These are phyloP conservation scores for Aureobasidium zeae DNA, from an alignment of 2,329 filamentous ascomycete species.

Conservation along the genomic window DNA sequence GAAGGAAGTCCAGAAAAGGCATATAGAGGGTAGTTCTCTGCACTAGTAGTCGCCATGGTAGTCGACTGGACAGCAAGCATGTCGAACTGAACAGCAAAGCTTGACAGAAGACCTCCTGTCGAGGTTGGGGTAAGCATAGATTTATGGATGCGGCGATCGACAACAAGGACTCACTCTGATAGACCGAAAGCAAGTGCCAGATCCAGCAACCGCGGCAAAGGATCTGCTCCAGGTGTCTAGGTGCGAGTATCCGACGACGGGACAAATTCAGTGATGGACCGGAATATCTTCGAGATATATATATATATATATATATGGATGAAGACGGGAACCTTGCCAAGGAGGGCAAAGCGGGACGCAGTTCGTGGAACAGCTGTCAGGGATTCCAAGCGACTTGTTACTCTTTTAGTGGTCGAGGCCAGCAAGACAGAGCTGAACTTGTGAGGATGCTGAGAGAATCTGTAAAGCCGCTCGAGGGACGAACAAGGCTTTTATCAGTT, in stretches of 20 bases:
- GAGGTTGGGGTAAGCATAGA: constrained; percentile 1
- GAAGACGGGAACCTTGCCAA: constrained; percentile 1
- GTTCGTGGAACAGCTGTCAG: constrained; percentile 7
- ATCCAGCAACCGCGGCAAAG: background rate
- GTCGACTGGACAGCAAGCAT: constrained; percentile 11
- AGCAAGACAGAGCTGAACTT: constrained; percentile 8
- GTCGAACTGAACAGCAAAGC: background rate
- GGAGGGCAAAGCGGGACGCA: constrained; percentile 5
- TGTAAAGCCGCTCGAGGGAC: constrained; percentile 2
- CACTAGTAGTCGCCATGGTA: constrained; percentile 1
- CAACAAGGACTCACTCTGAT: background rate
- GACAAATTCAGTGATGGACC: constrained; percentile 4
- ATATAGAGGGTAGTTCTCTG: constrained; percentile 8
- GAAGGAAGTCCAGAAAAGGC: constrained; percentile 3
- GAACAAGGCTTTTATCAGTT: constrained; percentile 5
- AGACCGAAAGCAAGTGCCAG: constrained; percentile 8
- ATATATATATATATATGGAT: no score
- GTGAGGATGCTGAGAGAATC: background rate
- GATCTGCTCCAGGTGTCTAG: constrained; percentile 7
- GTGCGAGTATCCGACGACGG: constrained; percentile 7
- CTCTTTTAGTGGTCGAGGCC: constrained; percentile 14
- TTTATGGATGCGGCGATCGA: constrained; percentile 1
- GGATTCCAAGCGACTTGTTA: constrained; percentile 9
- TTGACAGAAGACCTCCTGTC: background rate
- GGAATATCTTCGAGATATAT: constrained; percentile 10